These are phyloP conservation scores for Kockovaella imperatae DNA, from an alignment of 768 basidiomycete genomes.

Conservation along the genomic window DNA sequence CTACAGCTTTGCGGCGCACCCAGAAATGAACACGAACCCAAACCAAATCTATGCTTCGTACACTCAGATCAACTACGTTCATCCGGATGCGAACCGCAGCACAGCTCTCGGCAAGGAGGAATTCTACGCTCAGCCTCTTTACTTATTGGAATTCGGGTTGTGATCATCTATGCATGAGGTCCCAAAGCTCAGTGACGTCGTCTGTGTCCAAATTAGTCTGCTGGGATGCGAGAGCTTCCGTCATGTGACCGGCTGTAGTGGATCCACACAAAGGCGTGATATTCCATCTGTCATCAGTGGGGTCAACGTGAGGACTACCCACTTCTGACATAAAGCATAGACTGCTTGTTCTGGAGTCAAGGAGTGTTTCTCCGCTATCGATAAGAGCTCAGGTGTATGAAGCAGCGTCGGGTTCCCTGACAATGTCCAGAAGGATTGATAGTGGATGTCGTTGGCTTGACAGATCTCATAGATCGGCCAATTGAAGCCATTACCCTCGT, in stretches of 20 bases:
- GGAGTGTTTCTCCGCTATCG: slow-evolving; percentile 49
- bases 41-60: no score
- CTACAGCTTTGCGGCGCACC: no score
- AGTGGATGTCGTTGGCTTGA: slow-evolving; percentile 56
- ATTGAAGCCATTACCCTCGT: slow-evolving; percentile 72
- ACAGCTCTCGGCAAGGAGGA: no score
- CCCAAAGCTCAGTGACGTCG: no score
- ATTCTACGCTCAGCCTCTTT: no score
- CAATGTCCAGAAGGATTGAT: slow-evolving; percentile 84
- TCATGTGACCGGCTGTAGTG: slow-evolving; percentile 60
- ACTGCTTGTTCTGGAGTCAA: slow-evolving; percentile 61
- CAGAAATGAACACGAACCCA: no score
- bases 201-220: no score
- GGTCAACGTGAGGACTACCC: slow-evolving; percentile 4
- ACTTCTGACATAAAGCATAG: slow-evolving; percentile 59
- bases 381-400: slow-evolving; percentile 49
- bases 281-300: slow-evolving; percentile 46
- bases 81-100: no score
- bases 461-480: slow-evolving; percentile 58
- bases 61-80: no score
- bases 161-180: no score
- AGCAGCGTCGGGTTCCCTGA: slow-evolving; percentile 65
- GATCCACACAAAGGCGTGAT: slow-evolving; percentile 72
- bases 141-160: no score
- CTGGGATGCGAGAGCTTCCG: slow-evolving; percentile 54